A percentile compares a stretch with the other conserved stretches of the same genome.
These are phyloP conservation scores for Casuarina glauca DNA, from an alignment of 306 rosid species.

Conservation along the genomic window DNA sequence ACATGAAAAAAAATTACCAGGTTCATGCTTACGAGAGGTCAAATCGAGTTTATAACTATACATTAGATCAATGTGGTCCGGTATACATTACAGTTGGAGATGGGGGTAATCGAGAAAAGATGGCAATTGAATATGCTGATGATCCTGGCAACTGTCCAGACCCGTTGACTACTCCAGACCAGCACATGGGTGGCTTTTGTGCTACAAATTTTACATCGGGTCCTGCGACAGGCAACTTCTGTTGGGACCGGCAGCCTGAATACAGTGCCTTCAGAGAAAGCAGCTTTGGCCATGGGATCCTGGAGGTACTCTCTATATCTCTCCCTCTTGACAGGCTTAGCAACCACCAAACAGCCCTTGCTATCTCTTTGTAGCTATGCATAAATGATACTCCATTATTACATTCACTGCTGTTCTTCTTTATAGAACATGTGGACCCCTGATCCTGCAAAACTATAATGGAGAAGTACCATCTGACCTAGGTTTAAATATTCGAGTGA, in stretches of 20 bases:
- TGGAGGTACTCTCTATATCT: constrained; percentile 52
- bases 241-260: constrained; percentile 77
- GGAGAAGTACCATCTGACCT: neutral
- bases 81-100: constrained; percentile 75
- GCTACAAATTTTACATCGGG: constrained; percentile 62
- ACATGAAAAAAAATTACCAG: constrained; percentile 40
- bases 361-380: too few relatives aligned
- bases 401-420: neutral
- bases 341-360: constrained; percentile 5
- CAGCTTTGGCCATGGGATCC: constrained; percentile 79
- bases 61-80: constrained; percentile 80
- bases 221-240: constrained; percentile 61
- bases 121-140: constrained; percentile 58
- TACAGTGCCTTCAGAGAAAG: constrained; percentile 76
- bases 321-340: neutral
- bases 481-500: constrained; percentile 25
- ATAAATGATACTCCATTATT: too few relatives aligned
- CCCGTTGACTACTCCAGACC: constrained; percentile 50
- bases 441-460: neutral
- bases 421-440: neutral
- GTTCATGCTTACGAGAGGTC: constrained; percentile 93
- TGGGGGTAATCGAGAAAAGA: constrained; percentile 86
- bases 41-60: constrained; percentile 70
- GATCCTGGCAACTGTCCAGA: constrained; percentile 68
- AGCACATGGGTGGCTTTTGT: constrained; percentile 58